Base-by-base conservation (phyloP, 2,329 filamentous ascomycete genomes). In the Colletotrichum musicola region DNA sequence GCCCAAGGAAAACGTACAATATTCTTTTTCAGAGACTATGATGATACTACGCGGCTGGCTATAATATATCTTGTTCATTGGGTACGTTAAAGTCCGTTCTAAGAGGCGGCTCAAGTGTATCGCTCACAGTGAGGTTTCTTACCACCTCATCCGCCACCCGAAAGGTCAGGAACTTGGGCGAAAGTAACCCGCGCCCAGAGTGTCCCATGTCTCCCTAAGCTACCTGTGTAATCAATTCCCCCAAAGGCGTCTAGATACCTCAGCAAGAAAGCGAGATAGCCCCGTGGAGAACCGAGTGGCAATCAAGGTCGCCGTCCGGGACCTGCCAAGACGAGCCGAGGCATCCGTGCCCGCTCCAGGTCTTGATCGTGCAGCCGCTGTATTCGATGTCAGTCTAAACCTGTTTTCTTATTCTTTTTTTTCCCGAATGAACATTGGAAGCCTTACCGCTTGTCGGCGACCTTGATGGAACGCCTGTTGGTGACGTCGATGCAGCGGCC, bases 251-350 rank as follows among this genome's bases (percentile, higher is more conserved):
- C 1, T 49, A 49, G 5, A n/a, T 13, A 49, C 9, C 18, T 49
- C 22, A 64, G 44, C 62, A 64, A n/a, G 25, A 16, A 12, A 64
- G 58, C 4, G 58, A 30, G 5, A 64, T 54, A 1, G 62, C 16
- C 1, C n/a, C 62, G 38, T 64, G 54, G n/a, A 64, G 55, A n/a
- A 64, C 46, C 4, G 62, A 64, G 14, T 59, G 62, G 14, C 62
- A 64, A 22, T 42, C 46, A 20, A 64, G 62, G 16, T 59, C 54
- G 18, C 62, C 62, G 9, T 64, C 54, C 12, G 62, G 62, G n/a
- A 64, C 18, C 4, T 20, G 51, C 6, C 20, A 64, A 1, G 25
- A 38, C 1, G 18, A 42, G 12, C 62, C 54, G 0, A 30, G 10
- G n/a, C 62, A 46, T 27, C 59, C 44, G n/a, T 54, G 42, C 4